Base-by-base conservation (phyloP, 371 early-diverging fungal species). In the Apophysomyces variabilis region DNA sequence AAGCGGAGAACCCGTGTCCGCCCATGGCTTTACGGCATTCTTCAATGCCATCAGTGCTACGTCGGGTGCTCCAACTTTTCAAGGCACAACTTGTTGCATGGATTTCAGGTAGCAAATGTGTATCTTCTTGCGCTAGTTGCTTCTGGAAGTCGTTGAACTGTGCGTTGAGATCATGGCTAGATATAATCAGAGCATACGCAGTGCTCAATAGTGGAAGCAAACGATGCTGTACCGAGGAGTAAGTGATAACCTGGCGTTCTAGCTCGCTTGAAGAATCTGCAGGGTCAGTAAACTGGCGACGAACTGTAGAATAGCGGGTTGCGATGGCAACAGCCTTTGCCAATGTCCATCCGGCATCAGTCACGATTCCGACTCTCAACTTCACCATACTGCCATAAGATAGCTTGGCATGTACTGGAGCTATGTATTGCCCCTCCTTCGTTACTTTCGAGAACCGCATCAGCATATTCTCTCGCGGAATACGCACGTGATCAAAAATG, bases 51-150 rank as follows among this genome's bases (percentile, higher is more conserved):
- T 89, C 87, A 0, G 89, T 71, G 5, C 86, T 80, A 26, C 88
- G 79, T 39, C 91, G 90, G 0, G 94, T 82, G 38, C 88, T 78
- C 79, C 89, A 88, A 8, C 85, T 82, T 78, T 95, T 95, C 66
- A 95, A 79, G 0, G 91, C 92, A 12, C 92, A 92, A 8, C 89
- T 87, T 44, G 88, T 88, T 38, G 91, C 91, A 62, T 95, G 95
- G 1, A 94, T 83, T 66, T 92, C 92, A 35, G 92, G 90, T 8
- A 94, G 76, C 57, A 82, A 65, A 1, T 62, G 66, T 1, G 86
- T 76, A 39, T 87, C 71, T 36, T 77, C 76, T 1, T 46, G 13
- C 41, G 77, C 74, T 5, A 93, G 74, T 50, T 85, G 84, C 0
- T 63, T 64, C 60, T 87, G 76, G 70, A 88, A 83, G 11, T 84